These are phyloP conservation scores for Neonectria neomacrospora DNA, from an alignment of 2,329 filamentous ascomycete species.

Conservation along the genomic window DNA sequence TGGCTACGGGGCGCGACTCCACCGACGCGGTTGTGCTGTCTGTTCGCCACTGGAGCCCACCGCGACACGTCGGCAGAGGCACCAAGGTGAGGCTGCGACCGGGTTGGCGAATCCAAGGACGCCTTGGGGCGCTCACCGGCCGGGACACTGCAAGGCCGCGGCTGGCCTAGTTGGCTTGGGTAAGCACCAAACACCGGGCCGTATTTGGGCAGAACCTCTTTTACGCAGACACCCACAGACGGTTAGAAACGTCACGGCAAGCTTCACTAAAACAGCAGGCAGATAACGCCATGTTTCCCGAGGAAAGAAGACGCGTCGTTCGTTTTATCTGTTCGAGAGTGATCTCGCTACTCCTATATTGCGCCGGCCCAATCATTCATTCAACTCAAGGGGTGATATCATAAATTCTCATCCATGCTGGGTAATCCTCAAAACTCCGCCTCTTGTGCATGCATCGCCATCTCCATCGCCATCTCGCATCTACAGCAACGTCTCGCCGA, in stretches of 20 bases:
- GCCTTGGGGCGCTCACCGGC: not conserved
- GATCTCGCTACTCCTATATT: slow-evolving; percentile 43
- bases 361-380: slow-evolving; percentile 41
- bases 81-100: slow-evolving; percentile 14
- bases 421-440: slow-evolving; percentile 18
- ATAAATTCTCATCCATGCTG: slow-evolving; percentile 30
- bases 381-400: slow-evolving; percentile 44
- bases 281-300: slow-evolving; percentile 7
- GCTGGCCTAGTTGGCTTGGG: not conserved
- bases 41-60: not conserved
- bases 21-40: slow-evolving; percentile 2
- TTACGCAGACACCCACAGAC: not conserved
- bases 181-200: not conserved
- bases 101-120: not conserved
- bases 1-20: not conserved
- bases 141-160: not conserved
- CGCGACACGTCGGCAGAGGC: not conserved
- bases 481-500: slow-evolving; percentile 89
- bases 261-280: not conserved
- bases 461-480: not conserved
- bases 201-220: not conserved
- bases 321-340: slow-evolving; percentile 43
- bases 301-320: slow-evolving; percentile 42
- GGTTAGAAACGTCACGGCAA: not conserved
- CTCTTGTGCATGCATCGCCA: slow-evolving; percentile 2